A percentile compares a stretch with the other conserved stretches of the same genome.
phyloP scores from a whole-genome alignment of 129 eudicot genomes.

The Pittosporum tobira region DNA sequence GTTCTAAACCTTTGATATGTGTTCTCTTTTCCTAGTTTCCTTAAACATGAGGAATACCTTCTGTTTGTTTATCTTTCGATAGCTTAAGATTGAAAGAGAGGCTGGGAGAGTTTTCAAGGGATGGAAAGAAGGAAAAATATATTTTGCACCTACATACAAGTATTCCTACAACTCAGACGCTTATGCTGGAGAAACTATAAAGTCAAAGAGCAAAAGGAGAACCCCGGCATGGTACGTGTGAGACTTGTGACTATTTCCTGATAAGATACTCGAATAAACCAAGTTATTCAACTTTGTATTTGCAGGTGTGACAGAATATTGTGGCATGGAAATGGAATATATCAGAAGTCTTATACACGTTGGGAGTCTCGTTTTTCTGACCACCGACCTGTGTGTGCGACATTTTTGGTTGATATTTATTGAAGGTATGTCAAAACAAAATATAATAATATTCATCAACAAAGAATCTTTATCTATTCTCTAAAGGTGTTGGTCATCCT shows the following conservation, averaged over 20 bases:
- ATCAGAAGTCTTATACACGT: constrained; percentile 49
- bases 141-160: constrained; percentile 53
- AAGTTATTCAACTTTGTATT: background rate
- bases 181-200: constrained; percentile 41
- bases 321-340: constrained; percentile 59
- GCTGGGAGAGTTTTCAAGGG: constrained; percentile 47
- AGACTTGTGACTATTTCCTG: background rate
- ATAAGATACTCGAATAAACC: background rate
- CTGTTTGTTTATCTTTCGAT: background rate
- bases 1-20: no score
- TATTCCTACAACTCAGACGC: constrained; percentile 47
- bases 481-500: no score
- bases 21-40: background rate
- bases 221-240: constrained; percentile 51
- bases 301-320: constrained; percentile 79
- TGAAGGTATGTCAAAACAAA: background rate
- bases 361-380: constrained; percentile 62
- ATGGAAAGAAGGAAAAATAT: constrained; percentile 62
- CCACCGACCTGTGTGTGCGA: constrained; percentile 65
- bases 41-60: background rate
- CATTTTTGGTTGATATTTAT: constrained; percentile 32
- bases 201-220: constrained; percentile 56
- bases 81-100: constrained; percentile 58
- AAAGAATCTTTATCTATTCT: no score
- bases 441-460: no score